Evolutionary conservation across 495 filamentous ascomycete species (phyloP), one percentile per base, ranked within the genome.

Genomic region (Daldinia caldariorum): DNA sequence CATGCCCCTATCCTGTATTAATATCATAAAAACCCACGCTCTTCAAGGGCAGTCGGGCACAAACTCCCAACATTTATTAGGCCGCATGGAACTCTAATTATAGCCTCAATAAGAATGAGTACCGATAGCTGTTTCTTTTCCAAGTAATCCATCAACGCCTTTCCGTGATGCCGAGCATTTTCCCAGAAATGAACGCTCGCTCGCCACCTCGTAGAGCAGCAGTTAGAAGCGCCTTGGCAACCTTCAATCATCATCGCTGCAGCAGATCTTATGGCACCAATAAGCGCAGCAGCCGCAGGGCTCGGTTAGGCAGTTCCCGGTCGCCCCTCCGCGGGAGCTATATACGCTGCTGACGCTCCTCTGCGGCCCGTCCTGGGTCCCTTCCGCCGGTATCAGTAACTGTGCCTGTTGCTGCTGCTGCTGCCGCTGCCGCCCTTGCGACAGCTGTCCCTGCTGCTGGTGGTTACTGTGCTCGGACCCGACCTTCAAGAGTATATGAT

Each of bases 241-340:
- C 10, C 14, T 14, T 10, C 37, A 31, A 18, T 53, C 38, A 8
- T 50, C 32, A n/a, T 38, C 49, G 13, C 31, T 16, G 31, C 56
- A 49, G 61, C 67, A 70, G 9, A 70, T 50, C 39, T 54, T 54
- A 16, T 8, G 7, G 9, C 29, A 38, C 68, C 68, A 70, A 51
- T 66, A 45, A 9, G 3, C 0, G 50, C 57, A 62, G 68, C 61
- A 61, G 8, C 34, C 34, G 51, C 14, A 70, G 6, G 68, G 68
- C 22, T 70, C 68, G 9, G 37, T 26, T 22, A 14, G 37, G 50
- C 61, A 70, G 35, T 70, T 31, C 0, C 68, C 62, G 0, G 68
- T 66, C 9, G 66, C 20, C 0, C 68, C 62, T 18, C 43, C 43
- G 4, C 43, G 43, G 43, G 20, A 47, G 8, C 9, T 22, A 16